Percentiles rank a stretch among this genome's conserved stretches.
phyloP scores from a whole-genome alignment of 495 filamentous ascomycete species.

The Tuber umbilicatum region DNA sequence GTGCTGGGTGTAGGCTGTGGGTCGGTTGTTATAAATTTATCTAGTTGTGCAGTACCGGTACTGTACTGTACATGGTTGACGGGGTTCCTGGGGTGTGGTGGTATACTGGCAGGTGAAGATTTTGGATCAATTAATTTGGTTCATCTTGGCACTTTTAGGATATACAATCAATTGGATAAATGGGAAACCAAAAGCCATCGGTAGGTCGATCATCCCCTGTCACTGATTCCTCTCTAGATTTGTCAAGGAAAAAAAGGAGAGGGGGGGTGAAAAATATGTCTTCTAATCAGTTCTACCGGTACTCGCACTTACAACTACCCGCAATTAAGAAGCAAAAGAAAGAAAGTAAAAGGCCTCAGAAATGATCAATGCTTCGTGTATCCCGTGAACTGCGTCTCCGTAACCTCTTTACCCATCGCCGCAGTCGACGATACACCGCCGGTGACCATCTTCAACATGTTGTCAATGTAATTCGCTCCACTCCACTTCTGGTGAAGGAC shows the following conservation, averaged over 20 bases:
- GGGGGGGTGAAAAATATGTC: background rate
- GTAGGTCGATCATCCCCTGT: background rate
- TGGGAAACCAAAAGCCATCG: background rate
- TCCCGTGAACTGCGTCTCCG: constrained; percentile 88
- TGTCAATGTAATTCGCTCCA: constrained; percentile 89
- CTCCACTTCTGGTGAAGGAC: constrained; percentile 99
- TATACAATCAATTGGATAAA: background rate
- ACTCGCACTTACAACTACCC: background rate
- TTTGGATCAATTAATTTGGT: background rate
- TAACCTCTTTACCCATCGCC: constrained; percentile 96
- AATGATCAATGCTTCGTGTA: constrained; percentile 24
- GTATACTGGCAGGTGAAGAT: background rate
- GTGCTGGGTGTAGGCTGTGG: too few relatives aligned
- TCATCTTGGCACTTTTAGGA: background rate
- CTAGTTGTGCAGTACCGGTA: too few relatives aligned
- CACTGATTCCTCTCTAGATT: background rate
- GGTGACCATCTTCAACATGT: constrained; percentile 92
- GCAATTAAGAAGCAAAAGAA: background rate
- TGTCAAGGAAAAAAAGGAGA: background rate
- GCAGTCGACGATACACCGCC: constrained; percentile 85
- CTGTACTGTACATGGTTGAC: too few relatives aligned
- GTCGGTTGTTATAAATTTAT: too few relatives aligned
- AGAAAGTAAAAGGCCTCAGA: background rate
- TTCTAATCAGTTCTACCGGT: background rate
- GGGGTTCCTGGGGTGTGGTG: background rate